A percentile compares a stretch with the other conserved stretches of the same genome.
phyloP scores from a whole-genome alignment of 2,329 filamentous ascomycete genomes.

The Diplodia seriata region DNA sequence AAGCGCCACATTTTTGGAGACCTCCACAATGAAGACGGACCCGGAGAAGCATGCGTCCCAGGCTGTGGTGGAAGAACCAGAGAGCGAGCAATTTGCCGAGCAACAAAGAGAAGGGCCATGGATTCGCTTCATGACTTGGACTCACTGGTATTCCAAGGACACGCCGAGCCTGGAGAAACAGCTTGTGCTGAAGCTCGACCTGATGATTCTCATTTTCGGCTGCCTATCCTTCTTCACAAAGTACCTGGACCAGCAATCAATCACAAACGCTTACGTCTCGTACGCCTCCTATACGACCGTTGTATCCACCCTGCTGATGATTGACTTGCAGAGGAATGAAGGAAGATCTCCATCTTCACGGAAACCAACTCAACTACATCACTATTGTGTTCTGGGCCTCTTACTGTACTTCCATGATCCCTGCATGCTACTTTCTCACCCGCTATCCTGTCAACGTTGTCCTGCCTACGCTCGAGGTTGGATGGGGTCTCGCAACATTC shows the following conservation, averaged over 20 bases:
- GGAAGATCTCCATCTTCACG: constrained; percentile 34
- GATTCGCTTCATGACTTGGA: constrained; percentile 33
- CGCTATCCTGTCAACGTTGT: constrained; percentile 39
- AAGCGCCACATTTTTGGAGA: background rate
- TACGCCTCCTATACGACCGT: background rate
- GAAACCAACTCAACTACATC: constrained; percentile 35
- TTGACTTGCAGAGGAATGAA: constrained; percentile 33
- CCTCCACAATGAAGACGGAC: background rate
- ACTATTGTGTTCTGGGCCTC: constrained; percentile 45
- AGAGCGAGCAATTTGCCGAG: background rate
- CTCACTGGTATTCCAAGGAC: constrained; percentile 45
- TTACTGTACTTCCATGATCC: constrained; percentile 53
- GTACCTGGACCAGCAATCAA: constrained; percentile 44
- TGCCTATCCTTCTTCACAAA: constrained; percentile 53
- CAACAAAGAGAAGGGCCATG: constrained; percentile 30
- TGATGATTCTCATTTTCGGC: constrained; percentile 50
- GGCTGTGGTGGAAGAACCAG: background rate
- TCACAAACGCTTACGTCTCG: constrained; percentile 35
- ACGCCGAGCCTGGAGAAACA: constrained; percentile 46
- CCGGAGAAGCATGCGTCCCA: constrained; percentile 7
- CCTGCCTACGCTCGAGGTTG: constrained; percentile 37
- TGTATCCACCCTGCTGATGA: background rate
- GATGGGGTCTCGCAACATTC: constrained; percentile 40
- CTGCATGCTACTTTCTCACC: constrained; percentile 50
- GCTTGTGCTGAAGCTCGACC: constrained; percentile 49